phyloP scores from a whole-genome alignment of 2,329 filamentous ascomycete genomes.

The Penicillium sp. region DNA sequence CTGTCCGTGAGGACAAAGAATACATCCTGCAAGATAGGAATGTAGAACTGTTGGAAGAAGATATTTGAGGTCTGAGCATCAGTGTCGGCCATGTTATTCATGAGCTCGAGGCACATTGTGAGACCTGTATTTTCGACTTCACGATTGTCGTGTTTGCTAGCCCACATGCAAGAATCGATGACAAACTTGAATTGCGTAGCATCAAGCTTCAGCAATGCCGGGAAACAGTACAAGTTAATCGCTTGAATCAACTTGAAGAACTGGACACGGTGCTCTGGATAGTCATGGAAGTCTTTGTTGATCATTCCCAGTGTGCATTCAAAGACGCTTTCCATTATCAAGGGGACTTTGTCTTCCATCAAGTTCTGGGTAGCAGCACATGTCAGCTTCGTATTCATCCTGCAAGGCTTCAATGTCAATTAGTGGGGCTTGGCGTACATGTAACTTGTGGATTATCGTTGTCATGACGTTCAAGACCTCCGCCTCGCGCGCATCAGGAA shows the following conservation, averaged over 20 bases:
- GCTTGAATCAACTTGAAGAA: conserved; percentile 95
- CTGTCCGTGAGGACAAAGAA: conserved; percentile 97
- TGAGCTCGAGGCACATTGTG: conserved; percentile 94
- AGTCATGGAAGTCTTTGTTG: conserved; percentile 99
- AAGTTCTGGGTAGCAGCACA: conserved; percentile 56
- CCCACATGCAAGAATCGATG: conserved; percentile 99
- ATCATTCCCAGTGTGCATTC: conserved; percentile 99
- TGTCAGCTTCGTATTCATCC: too few relatives aligned
- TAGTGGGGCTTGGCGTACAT: too few relatives aligned
- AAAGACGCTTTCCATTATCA: conserved; percentile 97
- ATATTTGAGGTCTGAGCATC: conserved; percentile 77
- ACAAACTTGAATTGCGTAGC: conserved; percentile 98
- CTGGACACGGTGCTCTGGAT: conserved; percentile 96
- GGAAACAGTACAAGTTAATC: conserved; percentile 97
- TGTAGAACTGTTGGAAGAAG: conserved; percentile 97
- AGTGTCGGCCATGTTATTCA: conserved; percentile 93
- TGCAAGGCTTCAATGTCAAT: too few relatives aligned
- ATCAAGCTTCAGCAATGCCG: conserved; percentile 83
- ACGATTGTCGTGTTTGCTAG: conserved; percentile 99
- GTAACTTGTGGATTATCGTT: conserved; percentile 89
- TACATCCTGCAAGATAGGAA: conserved; percentile 89
- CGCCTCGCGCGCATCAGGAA: conserved; percentile 86
- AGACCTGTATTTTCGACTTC: conserved; percentile 93
- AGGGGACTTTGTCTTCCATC: conserved; percentile 96
- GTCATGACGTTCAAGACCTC: conserved; percentile 97